A percentile compares a stretch with the other conserved stretches of the same genome.
Evolutionary conservation across 495 filamentous ascomycete genomes (phyloP).

Genomic region (Tuber microsphaerosporum): DNA sequence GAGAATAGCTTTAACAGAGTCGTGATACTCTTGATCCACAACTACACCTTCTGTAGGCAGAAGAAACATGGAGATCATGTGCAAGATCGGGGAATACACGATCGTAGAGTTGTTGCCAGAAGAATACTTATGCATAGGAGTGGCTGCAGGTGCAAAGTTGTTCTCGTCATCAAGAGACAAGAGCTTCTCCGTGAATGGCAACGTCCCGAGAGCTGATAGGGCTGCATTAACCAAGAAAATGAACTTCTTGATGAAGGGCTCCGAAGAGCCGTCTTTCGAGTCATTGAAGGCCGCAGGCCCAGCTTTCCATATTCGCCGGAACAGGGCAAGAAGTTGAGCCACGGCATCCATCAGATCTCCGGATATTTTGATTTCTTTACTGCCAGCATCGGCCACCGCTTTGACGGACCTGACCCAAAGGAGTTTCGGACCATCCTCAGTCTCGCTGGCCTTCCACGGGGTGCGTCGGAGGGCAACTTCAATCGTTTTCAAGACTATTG

Average conservation of each 20-base stretch:
- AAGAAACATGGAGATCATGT: slow-evolving; percentile 50
- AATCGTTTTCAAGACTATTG: slow-evolving; percentile 56
- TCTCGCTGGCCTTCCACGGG: slow-evolving; percentile 50
- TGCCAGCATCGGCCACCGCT: slow-evolving; percentile 67
- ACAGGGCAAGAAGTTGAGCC: slow-evolving; percentile 58
- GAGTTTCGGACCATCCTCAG: slow-evolving; percentile 47
- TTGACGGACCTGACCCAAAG: slow-evolving; percentile 65
- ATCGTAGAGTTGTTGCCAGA: slow-evolving; percentile 44
- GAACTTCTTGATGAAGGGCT: slow-evolving; percentile 57
- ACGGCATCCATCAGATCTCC: slow-evolving; percentile 73
- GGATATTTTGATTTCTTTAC: slow-evolving; percentile 84
- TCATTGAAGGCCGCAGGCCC: slow-evolving; percentile 35
- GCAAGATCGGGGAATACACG: slow-evolving; percentile 46
- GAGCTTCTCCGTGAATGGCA: slow-evolving; percentile 74
- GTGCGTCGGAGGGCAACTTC: slow-evolving; percentile 53
- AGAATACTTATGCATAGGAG: slow-evolving; percentile 49
- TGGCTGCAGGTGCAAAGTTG: slow-evolving; percentile 45
- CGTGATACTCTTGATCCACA: slow-evolving; percentile 45
- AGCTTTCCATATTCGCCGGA: slow-evolving; percentile 60
- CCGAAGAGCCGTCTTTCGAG: slow-evolving; percentile 19
- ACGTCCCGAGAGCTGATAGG: slow-evolving; percentile 58
- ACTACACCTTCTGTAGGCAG: slow-evolving; percentile 44
- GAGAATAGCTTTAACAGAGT: slow-evolving; percentile 46
- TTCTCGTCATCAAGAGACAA: slow-evolving; percentile 47
- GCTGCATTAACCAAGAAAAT: slow-evolving; percentile 55